phyloP scores from a whole-genome alignment of 2,329 filamentous ascomycete species.

The Shiraia sp. region DNA sequence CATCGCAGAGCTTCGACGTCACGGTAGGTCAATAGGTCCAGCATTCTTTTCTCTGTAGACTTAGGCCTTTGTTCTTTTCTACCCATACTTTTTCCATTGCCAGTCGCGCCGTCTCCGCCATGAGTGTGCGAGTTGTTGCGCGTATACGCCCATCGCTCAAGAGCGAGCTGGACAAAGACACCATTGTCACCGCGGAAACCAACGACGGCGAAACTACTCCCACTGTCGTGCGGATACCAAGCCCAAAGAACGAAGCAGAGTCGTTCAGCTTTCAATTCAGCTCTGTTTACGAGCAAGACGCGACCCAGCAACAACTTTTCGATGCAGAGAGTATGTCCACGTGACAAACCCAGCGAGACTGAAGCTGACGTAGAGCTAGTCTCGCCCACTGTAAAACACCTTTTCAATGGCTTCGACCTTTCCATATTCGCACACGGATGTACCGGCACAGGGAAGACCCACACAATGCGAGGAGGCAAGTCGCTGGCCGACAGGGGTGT shows the following conservation, averaged over 20 bases:
- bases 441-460: constrained; percentile 91
- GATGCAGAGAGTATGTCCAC: constrained; percentile 73
- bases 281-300: constrained; percentile 80
- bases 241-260: constrained; percentile 88
- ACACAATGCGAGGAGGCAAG: constrained; percentile 92
- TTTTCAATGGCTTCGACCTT: constrained; percentile 75
- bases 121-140: constrained; percentile 82
- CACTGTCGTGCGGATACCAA: constrained; percentile 82
- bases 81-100: constrained; percentile 12
- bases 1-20: constrained; percentile 34
- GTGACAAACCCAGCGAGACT: constrained; percentile 5
- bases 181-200: constrained; percentile 72
- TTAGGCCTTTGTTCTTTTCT: constrained; percentile 23
- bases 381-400: constrained; percentile 83
- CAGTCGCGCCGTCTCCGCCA: constrained; percentile 21
- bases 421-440: constrained; percentile 93
- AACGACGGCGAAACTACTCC: constrained; percentile 47
- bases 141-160: constrained; percentile 86
- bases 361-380: constrained; percentile 58
- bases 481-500: constrained; percentile 83
- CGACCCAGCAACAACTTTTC: constrained; percentile 85
- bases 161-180: constrained; percentile 82
- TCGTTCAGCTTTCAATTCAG: constrained; percentile 95
- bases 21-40: constrained; percentile 20
- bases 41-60: constrained; percentile 39